Evolutionary conservation across 495 filamentous ascomycete genomes (phyloP).

Genomic region (Penicillium daleae): DNA sequence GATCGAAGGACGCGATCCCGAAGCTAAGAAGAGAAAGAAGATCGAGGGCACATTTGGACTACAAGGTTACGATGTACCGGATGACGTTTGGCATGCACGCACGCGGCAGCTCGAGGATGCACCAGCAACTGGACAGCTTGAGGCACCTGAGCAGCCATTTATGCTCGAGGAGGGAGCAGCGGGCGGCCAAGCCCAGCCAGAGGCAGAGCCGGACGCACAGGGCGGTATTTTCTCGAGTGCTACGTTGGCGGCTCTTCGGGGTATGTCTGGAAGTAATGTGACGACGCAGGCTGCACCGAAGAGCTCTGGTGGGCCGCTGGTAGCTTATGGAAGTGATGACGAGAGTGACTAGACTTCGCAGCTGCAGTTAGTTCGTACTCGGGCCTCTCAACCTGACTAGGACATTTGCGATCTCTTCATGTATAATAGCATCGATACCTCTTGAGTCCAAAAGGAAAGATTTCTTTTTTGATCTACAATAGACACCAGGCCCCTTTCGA

Average conservation of each 20-base stretch:
- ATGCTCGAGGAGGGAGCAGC: slow-evolving; percentile 46
- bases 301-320: slow-evolving; percentile 65
- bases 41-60: slow-evolving; percentile 89
- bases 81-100: slow-evolving; percentile 89
- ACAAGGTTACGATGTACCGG: slow-evolving; percentile 90
- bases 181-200: slow-evolving; percentile 17
- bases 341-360: slow-evolving; percentile 58
- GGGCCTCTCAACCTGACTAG: background rate
- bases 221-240: slow-evolving; percentile 79
- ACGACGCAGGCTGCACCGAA: slow-evolving; percentile 40
- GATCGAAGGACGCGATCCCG: slow-evolving; percentile 87
- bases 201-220: slow-evolving; percentile 26
- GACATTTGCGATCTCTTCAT: slow-evolving; percentile 27
- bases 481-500: no score
- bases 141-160: slow-evolving; percentile 47
- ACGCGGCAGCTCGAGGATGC: slow-evolving; percentile 51
- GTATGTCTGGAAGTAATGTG: slow-evolving; percentile 46
- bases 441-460: slow-evolving; percentile 18
- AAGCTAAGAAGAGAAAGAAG: slow-evolving; percentile 83
- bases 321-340: slow-evolving; percentile 90
- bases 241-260: slow-evolving; percentile 73
- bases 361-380: background rate
- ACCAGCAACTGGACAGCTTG: slow-evolving; percentile 40
- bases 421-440: slow-evolving; percentile 50
- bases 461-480: slow-evolving; percentile 3